A percentile compares a stretch with the other conserved stretches of the same genome.
Conservation (phyloP, 805 yeast genomes). For the Dipodascus geniculatus region DNA sequence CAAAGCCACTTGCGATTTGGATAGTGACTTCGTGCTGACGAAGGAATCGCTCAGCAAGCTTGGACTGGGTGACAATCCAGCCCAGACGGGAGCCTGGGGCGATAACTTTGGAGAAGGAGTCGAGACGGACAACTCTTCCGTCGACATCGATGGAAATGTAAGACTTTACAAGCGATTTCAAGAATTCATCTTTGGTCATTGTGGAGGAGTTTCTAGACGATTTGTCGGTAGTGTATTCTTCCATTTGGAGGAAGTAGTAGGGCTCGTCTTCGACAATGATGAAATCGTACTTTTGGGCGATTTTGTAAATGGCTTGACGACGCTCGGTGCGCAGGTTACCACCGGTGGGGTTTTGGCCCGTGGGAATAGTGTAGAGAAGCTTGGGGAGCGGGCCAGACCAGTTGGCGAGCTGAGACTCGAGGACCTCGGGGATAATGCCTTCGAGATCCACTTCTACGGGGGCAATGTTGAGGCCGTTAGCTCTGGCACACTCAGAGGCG, state of each 20-base stretch:
- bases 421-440: constrained; percentile 66
- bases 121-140: constrained; percentile 83
- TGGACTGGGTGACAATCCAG: constrained; percentile 70
- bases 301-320: constrained; percentile 59
- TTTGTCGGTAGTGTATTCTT: constrained; percentile 42
- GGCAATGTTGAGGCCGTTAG: constrained; percentile 53
- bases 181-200: constrained; percentile 50
- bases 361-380: constrained; percentile 79
- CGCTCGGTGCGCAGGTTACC: constrained; percentile 68
- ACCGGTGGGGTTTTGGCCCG: constrained; percentile 98
- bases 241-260: constrained; percentile 93
- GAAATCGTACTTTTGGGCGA: constrained; percentile 80
- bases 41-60: constrained; percentile 50
- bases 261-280: constrained; percentile 93
- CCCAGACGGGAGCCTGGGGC: constrained; percentile 90
- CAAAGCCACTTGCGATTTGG: constrained; percentile 73
- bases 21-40: constrained; percentile 71
- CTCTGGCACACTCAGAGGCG: constrained; percentile 70
- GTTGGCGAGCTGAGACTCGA: constrained; percentile 46
- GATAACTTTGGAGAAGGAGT: constrained; percentile 80
- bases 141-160: constrained; percentile 67
- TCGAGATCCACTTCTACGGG: constrained; percentile 69
- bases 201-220: constrained; percentile 16
- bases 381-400: constrained; percentile 75
- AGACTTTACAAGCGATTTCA: constrained; percentile 59